Evolutionary conservation across 2,329 filamentous ascomycete species (phyloP).

Genomic region (Xylariales sp.): DNA sequence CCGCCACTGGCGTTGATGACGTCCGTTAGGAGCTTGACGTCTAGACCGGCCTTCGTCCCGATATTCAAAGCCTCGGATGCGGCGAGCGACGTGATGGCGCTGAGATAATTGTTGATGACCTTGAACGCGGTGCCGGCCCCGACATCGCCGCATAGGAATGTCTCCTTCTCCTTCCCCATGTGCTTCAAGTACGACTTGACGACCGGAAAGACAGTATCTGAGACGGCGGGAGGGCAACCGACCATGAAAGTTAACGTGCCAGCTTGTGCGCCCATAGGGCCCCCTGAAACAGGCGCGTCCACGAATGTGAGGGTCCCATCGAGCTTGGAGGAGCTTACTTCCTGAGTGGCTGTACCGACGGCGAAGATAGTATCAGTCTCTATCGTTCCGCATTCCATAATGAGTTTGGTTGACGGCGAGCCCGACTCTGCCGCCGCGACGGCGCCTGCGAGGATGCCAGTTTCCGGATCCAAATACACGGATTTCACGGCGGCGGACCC

Average conservation of each 20-base stretch:
- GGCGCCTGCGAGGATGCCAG: constrained; percentile 50
- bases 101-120: constrained; percentile 79
- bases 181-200: constrained; percentile 67
- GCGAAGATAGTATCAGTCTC: constrained; percentile 54
- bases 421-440: constrained; percentile 28
- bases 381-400: constrained; percentile 51
- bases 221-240: constrained; percentile 51
- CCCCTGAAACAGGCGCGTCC: constrained; percentile 54
- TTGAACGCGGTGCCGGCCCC: constrained; percentile 77
- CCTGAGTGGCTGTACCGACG: constrained; percentile 68
- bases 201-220: constrained; percentile 62
- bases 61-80: constrained; percentile 54
- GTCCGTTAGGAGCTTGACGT: constrained; percentile 63
- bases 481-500: constrained; percentile 51
- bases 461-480: constrained; percentile 52
- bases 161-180: constrained; percentile 61
- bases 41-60: constrained; percentile 53
- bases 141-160: constrained; percentile 71
- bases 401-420: constrained; percentile 39
- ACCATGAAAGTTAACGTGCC: constrained; percentile 54
- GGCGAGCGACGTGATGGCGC: constrained; percentile 73
- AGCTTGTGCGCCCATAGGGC: constrained; percentile 50
- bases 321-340: constrained; percentile 45
- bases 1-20: constrained; percentile 79
- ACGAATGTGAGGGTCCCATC: constrained; percentile 47